A percentile compares a stretch with the other conserved stretches of the same genome.
Evolutionary conservation across 192 early-diverging fungal species (phyloP).

Genomic region (Paraglomus brasilianum): DNA sequence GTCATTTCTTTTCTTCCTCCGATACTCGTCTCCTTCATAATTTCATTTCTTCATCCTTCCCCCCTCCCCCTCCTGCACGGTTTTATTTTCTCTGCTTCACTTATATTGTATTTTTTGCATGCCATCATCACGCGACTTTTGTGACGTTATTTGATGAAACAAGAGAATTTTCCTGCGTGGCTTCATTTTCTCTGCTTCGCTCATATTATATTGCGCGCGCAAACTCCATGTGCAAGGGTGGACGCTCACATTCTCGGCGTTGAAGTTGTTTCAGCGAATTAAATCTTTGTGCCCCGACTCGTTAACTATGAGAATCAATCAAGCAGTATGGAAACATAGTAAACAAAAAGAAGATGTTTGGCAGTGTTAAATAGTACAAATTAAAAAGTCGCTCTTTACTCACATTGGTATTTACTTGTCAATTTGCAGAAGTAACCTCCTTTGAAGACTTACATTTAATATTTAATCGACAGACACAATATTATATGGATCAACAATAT

Average conservation of each 20-base stretch:
- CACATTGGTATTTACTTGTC: constrained; percentile 47
- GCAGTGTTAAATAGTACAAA: too few relatives aligned
- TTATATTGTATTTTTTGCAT: constrained; percentile 24
- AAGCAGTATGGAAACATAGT: too few relatives aligned
- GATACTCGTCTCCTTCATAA: constrained; percentile 49
- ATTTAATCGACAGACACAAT: constrained; percentile 67
- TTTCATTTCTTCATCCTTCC: constrained; percentile 43
- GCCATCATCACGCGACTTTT: constrained; percentile 43
- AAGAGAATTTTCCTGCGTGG: background rate
- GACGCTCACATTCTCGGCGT: constrained; percentile 17
- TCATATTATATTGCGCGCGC: background rate
- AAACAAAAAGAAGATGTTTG: too few relatives aligned
- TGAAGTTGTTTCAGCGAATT: constrained; percentile 35
- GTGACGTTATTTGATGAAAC: constrained; percentile 10
- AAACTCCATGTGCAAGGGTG: too few relatives aligned
- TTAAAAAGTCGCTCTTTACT: constrained; percentile 11
- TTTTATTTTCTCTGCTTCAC: constrained; percentile 33
- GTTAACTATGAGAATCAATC: constrained; percentile 31
- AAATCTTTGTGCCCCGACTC: constrained; percentile 44
- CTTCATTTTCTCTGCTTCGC: background rate
- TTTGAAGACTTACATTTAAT: constrained; percentile 48
- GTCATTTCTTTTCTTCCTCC: constrained; percentile 29
- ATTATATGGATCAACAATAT: constrained; percentile 80
- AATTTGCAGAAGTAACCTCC: constrained; percentile 35
- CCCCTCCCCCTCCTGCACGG: constrained; percentile 34